Base-by-base conservation (phyloP, 139 green algal species). In the Haematococcus lacustris region DNA sequence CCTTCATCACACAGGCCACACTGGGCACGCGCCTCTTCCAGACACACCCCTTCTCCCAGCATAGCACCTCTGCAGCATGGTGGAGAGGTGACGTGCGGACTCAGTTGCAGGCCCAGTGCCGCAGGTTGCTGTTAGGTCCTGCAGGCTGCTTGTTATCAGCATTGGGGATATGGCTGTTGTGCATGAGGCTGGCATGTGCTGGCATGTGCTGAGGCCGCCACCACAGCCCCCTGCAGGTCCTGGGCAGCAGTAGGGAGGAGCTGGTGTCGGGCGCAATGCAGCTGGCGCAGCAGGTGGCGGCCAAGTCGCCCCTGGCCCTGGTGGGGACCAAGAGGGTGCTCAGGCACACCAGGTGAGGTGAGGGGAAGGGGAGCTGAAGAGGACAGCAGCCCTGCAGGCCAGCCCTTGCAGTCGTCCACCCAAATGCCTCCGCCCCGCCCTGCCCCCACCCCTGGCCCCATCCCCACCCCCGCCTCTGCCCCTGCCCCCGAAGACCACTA, bases 281-380 rank as follows among this genome's bases (percentile, higher is more conserved):
- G n/a, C 43, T 88, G 51, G 90, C 90, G 2, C 57, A 53, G 1
- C 2, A 41, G 5, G 35, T 95, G 3, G 90, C 91, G 0, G 57
- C 73, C 43, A 93, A 93, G 73, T 80, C 78, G 0, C 85, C 79
- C 3, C 60, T 93, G 74, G 89, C 91, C 3, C 40, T 90, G 30
- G 53, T 67, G 3, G 91, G 91, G 17, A 97, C 93, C 65, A 97
- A 97, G 77, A 69, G 78, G 3, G 77, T 92, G 37, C 82, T 97
- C 61, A 75, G 94, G 72, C 71, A 77, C n/a, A 33, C 60, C 21
- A 69, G 76, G 76, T 82, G 53, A n/a, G 66, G 13, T 3, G 33
- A 3, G 69, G 3, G 26, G 30, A 41, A 25, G n/a, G n/a, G n/a
- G n/a, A n/a, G n/a, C n/a, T n/a, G n/a, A n/a, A n/a, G n/a, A n/a